phyloP scores from a whole-genome alignment of 257 asterid genomes.

The Thymus mandschuricus region DNA sequence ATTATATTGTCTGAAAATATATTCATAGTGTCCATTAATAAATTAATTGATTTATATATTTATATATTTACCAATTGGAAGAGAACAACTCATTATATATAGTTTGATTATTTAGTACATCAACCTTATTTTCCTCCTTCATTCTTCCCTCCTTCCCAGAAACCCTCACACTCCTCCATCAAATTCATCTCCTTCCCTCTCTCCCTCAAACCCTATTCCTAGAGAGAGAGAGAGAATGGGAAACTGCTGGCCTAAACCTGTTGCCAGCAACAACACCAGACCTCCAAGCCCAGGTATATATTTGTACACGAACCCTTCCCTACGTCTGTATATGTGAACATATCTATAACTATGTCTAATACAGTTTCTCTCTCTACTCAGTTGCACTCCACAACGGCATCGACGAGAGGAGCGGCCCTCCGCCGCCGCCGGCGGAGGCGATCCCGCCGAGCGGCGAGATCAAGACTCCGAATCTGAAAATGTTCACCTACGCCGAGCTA shows the following conservation, averaged over 20 bases:
- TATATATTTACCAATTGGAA: not conserved
- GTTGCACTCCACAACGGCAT: not conserved
- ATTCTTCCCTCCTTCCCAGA: conserved; percentile 35
- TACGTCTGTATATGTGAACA: not conserved
- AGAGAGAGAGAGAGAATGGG: conserved; percentile 44
- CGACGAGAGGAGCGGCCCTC: not conserved
- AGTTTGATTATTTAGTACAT: not conserved
- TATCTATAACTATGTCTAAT: no score
- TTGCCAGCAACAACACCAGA: conserved; percentile 29
- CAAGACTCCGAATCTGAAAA: conserved; percentile 46
- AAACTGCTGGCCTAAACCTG: conserved; percentile 53
- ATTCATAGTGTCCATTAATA: no score
- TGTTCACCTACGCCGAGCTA: conserved; percentile 51
- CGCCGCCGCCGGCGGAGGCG: conserved; percentile 15
- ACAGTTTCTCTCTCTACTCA: not conserved
- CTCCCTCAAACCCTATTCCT: not conserved
- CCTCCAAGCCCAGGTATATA: conserved; percentile 43
- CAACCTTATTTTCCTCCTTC: conserved; percentile 13
- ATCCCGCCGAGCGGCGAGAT: conserved; percentile 45
- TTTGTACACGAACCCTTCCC: no score
- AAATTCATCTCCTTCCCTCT: not conserved
- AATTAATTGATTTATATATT: no score
- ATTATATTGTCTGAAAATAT: not conserved
- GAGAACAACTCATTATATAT: not conserved
- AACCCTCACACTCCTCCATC: conserved; percentile 17